Conservation (phyloP, 2,329 filamentous ascomycete genomes). For the Aspergillus pseudoviridinutans region DNA sequence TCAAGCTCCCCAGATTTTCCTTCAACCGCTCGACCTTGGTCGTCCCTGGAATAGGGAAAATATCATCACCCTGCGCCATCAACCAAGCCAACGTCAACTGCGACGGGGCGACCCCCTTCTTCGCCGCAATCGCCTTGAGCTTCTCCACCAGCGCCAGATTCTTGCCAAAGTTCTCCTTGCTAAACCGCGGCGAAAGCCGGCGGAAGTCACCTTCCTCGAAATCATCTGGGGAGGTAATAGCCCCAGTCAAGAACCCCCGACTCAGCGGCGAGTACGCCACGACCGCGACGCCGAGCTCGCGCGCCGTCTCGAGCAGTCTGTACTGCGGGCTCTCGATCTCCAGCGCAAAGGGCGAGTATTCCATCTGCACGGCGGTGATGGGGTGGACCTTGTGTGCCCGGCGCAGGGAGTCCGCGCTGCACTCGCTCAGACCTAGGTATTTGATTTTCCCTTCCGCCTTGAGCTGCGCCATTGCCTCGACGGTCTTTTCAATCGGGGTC, state of each 20-base stretch:
- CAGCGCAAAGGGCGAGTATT: conserved; percentile 48
- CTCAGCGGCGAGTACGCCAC: conserved; percentile 44
- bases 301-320: conserved; percentile 21
- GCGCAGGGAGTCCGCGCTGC: conserved; percentile 47
- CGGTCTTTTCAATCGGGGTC: conserved; percentile 37
- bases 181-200: conserved; percentile 45
- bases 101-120: conserved; percentile 52
- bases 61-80: conserved; percentile 55
- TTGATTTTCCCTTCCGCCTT: conserved; percentile 52
- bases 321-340: conserved; percentile 44
- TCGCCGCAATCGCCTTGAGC: conserved; percentile 47
- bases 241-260: conserved; percentile 43
- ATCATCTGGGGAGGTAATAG: conserved; percentile 37
- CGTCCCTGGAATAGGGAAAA: conserved; percentile 59
- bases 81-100: conserved; percentile 64
- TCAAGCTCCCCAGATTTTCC: conserved; percentile 36
- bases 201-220: conserved; percentile 46
- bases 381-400: conserved; percentile 48
- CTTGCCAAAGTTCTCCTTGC: conserved; percentile 51
- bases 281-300: conserved; percentile 36
- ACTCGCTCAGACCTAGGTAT: conserved; percentile 50
- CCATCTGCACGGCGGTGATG: conserved; percentile 52
- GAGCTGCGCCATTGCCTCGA: conserved; percentile 43
- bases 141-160: conserved; percentile 53
- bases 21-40: conserved; percentile 45